Conservation (phyloP, 495 filamentous ascomycete species). For the Cladorrhinum samala region DNA sequence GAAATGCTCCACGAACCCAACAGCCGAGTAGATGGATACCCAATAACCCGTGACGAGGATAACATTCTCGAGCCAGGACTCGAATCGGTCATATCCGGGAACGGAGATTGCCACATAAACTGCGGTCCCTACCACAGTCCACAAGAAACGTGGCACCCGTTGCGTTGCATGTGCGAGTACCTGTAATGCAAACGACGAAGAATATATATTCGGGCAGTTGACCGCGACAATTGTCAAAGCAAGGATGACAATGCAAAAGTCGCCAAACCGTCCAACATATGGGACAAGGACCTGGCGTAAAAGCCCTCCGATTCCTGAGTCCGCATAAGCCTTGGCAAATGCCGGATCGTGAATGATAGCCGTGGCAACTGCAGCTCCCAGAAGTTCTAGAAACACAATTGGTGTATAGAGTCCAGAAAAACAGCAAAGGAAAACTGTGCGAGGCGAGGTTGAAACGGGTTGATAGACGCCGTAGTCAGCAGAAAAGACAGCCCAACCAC, state of each 20-base stretch:
- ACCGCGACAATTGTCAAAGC: conserved; percentile 75
- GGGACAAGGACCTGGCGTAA: conserved; percentile 61
- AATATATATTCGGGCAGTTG: conserved; percentile 89
- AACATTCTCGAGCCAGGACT: conserved; percentile 66
- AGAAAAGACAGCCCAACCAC: conserved; percentile 74
- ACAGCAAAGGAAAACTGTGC: conserved; percentile 61
- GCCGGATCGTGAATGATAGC: conserved; percentile 50
- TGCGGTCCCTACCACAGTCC: conserved; percentile 61
- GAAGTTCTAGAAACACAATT: conserved; percentile 70
- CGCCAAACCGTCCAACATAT: conserved; percentile 65
- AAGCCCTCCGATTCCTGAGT: conserved; percentile 64
- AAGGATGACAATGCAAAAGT: conserved; percentile 77
- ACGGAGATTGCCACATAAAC: conserved; percentile 72
- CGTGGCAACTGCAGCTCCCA: conserved; percentile 68
- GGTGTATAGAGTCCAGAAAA: conserved; percentile 66
- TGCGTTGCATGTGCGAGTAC: conserved; percentile 59
- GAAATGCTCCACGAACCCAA: conserved; percentile 69
- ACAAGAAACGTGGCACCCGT: conserved; percentile 70
- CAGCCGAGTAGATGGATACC: conserved; percentile 74
- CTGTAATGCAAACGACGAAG: conserved; percentile 69
- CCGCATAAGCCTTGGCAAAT: conserved; percentile 55
- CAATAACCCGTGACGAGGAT: conserved; percentile 79
- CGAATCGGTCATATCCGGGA: conserved; percentile 70
- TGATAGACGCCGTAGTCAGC: conserved; percentile 85
- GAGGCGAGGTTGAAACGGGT: conserved; percentile 49